Evolutionary conservation across 2,329 filamentous ascomycete species (phyloP).

Genomic region (Malbranchea cinnamomea): DNA sequence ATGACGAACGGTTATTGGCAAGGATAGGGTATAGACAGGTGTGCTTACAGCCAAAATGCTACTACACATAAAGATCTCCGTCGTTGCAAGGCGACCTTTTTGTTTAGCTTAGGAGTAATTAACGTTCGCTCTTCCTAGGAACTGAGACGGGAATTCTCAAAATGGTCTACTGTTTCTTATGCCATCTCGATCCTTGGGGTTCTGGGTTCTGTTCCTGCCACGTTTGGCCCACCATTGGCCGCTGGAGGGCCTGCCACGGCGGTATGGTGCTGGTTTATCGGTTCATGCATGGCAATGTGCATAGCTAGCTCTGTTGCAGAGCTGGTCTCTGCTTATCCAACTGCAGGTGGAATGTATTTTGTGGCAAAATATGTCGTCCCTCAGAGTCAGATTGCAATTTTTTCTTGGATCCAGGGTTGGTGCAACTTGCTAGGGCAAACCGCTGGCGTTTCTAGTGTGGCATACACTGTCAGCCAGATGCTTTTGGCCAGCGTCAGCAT

Average conservation of each 20-base stretch:
- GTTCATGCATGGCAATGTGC: conserved; percentile 48
- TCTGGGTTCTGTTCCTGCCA: conserved; percentile 50
- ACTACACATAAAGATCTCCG: too few species aligned
- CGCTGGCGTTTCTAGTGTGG: conserved; percentile 46
- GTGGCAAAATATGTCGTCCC: conserved; percentile 52
- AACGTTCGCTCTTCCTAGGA: conserved; percentile 30
- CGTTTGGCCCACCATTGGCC: conserved; percentile 42
- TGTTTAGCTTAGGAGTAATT: too few species aligned
- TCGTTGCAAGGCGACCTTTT: background rate
- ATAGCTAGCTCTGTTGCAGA: conserved; percentile 52
- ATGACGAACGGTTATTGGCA: conserved; percentile 45
- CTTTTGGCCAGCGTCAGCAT: conserved; percentile 46
- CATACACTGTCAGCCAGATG: conserved; percentile 50
- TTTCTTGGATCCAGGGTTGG: conserved; percentile 54
- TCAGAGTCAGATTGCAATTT: conserved; percentile 44
- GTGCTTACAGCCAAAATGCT: conserved; percentile 7
- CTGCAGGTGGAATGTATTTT: conserved; percentile 54
- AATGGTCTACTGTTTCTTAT: conserved; percentile 52
- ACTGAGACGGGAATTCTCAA: conserved; percentile 46
- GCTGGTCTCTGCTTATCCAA: conserved; percentile 51
- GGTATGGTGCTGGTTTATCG: conserved; percentile 52
- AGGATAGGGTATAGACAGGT: conserved; percentile 51
- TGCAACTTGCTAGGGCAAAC: conserved; percentile 52
- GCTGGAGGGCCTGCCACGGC: conserved; percentile 48
- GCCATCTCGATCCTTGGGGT: conserved; percentile 51